Conservation (phyloP, 176 grass and related monocot genomes). For the Raddia guianensis region DNA sequence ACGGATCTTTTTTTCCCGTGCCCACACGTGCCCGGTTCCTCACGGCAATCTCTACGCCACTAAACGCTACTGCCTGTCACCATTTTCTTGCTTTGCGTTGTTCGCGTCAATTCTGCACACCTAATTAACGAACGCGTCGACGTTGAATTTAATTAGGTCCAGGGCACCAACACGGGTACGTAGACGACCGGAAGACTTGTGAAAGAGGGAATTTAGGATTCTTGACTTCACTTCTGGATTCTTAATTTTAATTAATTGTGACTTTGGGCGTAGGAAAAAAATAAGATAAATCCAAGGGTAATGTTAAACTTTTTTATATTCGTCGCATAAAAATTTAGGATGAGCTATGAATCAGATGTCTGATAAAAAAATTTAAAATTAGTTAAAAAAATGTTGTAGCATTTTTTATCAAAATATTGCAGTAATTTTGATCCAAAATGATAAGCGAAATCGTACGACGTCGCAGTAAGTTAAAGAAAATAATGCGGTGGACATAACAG, state of each 20-base stretch:
- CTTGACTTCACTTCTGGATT: neutral
- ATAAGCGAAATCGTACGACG: no score
- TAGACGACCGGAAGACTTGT: neutral
- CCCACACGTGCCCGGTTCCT: conserved; percentile 9
- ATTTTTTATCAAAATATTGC: no score
- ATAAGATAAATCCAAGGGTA: neutral
- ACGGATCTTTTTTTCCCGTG: neutral
- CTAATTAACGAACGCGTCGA: neutral
- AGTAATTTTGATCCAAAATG: no score
- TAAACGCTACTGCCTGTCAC: neutral
- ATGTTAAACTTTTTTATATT: neutral
- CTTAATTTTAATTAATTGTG: neutral
- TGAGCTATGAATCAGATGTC: no score
- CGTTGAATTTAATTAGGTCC: neutral
- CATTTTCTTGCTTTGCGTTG: no score
- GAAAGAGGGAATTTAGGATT: neutral
- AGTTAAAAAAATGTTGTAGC: no score
- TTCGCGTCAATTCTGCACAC: conserved; percentile 19
- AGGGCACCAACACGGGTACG: neutral
- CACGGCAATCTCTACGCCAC: conserved; percentile 21
- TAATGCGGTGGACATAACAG: no score
- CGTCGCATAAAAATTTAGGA: neutral
- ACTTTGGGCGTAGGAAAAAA: neutral
- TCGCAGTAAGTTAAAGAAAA: no score
- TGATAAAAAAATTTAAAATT: no score